Base-by-base conservation (phyloP, 305 asterid genomes). In the Fraxinus paxiana region DNA sequence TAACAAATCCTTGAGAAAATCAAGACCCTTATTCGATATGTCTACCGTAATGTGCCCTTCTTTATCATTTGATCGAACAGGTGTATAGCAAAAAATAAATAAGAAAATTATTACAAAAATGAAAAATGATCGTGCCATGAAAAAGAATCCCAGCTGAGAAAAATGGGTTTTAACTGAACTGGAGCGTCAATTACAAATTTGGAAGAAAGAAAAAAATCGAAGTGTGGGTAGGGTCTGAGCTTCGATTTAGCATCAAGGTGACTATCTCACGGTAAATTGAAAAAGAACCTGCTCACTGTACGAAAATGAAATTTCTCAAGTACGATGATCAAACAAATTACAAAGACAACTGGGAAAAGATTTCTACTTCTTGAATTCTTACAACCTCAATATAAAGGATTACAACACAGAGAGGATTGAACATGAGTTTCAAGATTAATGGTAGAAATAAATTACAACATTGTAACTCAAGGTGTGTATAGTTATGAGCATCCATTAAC, bases 21-120 rank as follows among this genome's bases (percentile, higher is more conserved):
- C 92, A 48, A 95, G 97, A 56, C 98, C 98, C 65, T 82, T 90
- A 84, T 92, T 88, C 48, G 97, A 92, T 82, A 93, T 77, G 63
- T 87, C 90, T 1, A 88, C 85, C 26, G 88, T 72, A 76, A 95
- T 83, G 67, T 87, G 73, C 72, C 94, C 98, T 70, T 88, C 87
- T 79, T 84, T 13, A 30, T 6, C 89, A 31, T 73, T 72, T 13
- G 97, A 90, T 84, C 79, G 84, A 77, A 82, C 86, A 67, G 30
- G 73, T 74, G 30, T 34, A 71, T 5, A 41, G 30, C 84, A 75
- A 43, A 73, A 46, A 73, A 83, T 37, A 30, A 89, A 69, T 37
- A 87, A 9, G 5, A 85, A 63, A 81, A 88, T 69, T 5, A 84
- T 20, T 9, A 77, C 65, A 20, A 69, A 70, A 33, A 67, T 43